Base-by-base conservation (phyloP, 2,329 filamentous ascomycete species). In the Cercospora brassicicola region DNA sequence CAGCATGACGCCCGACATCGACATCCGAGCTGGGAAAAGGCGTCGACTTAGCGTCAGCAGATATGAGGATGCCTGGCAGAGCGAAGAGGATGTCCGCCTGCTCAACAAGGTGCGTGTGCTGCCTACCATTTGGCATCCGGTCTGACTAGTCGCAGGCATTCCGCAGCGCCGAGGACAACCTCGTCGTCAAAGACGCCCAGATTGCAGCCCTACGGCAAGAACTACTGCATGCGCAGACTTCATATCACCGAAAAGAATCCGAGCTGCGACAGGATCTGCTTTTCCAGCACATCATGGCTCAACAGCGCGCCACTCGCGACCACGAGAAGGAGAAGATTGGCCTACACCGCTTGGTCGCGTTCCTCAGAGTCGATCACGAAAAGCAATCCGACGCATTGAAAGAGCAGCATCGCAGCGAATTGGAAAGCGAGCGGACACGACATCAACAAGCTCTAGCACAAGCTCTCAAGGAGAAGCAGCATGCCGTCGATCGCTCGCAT, bases 261-360 rank as follows among this genome's bases (percentile, higher is more conserved):
- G 31, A 64, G 51, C 23, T 64, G 13, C 62, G 66, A 23, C 67
- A 69, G 42, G 64, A 69, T 42, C 59, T 69, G 26, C 55, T 64
- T 4, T 69, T 69, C 42, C 31, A 39, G 23, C 55, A 61, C 28
- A 55, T 66, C 15, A 59, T 64, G 30, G 59, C 61, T 23, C 60
- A 48, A 13, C 39, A 63, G 23, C 51, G 30, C 18, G 64, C 64
- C 36, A 33, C 36, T 36, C 55, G 57, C 15, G 28, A 62, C 4
- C 53, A 60, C 20, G 59, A 66, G 45, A 33, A 39, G 23, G 64
- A 69, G 56, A 56, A 59, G 6, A 64, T 62, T 18, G 39, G 59
- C 10, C 55, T 65, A 51, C 53, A 55, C 15, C 55, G 64, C 28
- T 39, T 63, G 4, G 51, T 66, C 31, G 57, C 26, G 4, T 65